These are phyloP conservation scores for Coemansia sp. DNA, from an alignment of 192 early-diverging fungal species.

Conservation along the genomic window DNA sequence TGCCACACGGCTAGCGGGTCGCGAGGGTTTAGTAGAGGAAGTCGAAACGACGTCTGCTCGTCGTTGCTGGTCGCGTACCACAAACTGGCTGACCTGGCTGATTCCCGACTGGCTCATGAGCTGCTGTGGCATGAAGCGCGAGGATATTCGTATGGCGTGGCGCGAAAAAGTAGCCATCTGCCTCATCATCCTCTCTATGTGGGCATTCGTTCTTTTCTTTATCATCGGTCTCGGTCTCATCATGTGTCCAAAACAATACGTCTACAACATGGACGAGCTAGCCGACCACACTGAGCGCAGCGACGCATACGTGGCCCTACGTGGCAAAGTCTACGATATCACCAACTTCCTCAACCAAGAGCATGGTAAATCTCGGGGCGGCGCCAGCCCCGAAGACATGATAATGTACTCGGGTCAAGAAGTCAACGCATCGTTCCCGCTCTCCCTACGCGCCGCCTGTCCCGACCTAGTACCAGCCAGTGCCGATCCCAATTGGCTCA, in stretches of 20 bases:
- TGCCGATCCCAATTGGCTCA: slow-evolving; percentile 32
- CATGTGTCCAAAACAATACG: slow-evolving; percentile 74
- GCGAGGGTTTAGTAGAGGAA: slow-evolving; percentile 49
- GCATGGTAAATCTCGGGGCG: slow-evolving; percentile 62
- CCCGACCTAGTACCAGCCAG: slow-evolving; percentile 38
- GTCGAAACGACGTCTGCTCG: slow-evolving; percentile 45
- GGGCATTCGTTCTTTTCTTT: slow-evolving; percentile 81
- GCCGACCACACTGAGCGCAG: slow-evolving; percentile 54
- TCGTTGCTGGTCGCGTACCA: slow-evolving; percentile 40
- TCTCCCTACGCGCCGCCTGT: slow-evolving; percentile 61
- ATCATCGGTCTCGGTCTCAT: slow-evolving; percentile 75
- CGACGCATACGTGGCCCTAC: slow-evolving; percentile 69
- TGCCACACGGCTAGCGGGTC: slow-evolving; percentile 30
- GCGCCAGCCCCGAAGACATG: slow-evolving; percentile 22
- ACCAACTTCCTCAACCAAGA: slow-evolving; percentile 60
- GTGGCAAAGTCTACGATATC: slow-evolving; percentile 84
- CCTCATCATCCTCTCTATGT: slow-evolving; percentile 78
- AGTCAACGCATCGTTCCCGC: slow-evolving; percentile 64
- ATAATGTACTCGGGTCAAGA: slow-evolving; percentile 52
- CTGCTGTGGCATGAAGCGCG: slow-evolving; percentile 80
- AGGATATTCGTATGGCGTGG: slow-evolving; percentile 91
- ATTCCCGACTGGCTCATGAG: slow-evolving; percentile 73
- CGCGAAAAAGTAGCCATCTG: slow-evolving; percentile 96
- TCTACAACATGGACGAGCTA: slow-evolving; percentile 73
- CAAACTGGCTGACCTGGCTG: slow-evolving; percentile 70